These are phyloP conservation scores for Yamadazyma mexicana DNA, from an alignment of 1,139 yeast species.

Conservation along the genomic window DNA sequence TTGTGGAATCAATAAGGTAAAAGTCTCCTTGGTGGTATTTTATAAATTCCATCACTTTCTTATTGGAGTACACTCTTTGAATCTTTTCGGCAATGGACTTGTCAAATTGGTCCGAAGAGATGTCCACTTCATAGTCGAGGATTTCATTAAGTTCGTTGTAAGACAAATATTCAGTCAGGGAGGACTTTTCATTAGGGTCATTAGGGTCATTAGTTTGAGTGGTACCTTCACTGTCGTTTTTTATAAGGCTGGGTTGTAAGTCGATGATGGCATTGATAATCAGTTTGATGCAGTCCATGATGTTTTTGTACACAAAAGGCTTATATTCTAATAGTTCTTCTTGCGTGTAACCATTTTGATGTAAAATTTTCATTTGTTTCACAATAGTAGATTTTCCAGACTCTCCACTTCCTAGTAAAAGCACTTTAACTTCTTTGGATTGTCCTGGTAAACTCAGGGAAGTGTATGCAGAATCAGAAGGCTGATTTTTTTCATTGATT, in stretches of 20 bases:
- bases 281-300: constrained; percentile 64
- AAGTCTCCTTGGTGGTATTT: constrained; percentile 68
- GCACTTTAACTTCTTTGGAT: constrained; percentile 54
- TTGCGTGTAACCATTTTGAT: constrained; percentile 65
- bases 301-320: constrained; percentile 68
- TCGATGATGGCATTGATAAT: constrained; percentile 58
- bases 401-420: constrained; percentile 76
- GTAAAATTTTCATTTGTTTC: constrained; percentile 73
- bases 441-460: not conserved
- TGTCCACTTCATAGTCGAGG: constrained; percentile 47
- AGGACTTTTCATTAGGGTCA: constrained; percentile 4
- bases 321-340: constrained; percentile 66
- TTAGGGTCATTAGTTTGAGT: constrained; percentile 1
- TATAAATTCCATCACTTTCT: constrained; percentile 58
- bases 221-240: constrained; percentile 7
- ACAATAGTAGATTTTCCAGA: constrained; percentile 77
- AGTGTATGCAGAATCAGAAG: not conserved
- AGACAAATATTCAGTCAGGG: constrained; percentile 21
- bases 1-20: constrained; percentile 85
- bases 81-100: constrained; percentile 46
- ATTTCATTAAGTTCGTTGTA: constrained; percentile 49
- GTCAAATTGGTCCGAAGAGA: constrained; percentile 47
- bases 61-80: constrained; percentile 50
- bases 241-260: constrained; percentile 48
- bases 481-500: constrained; percentile 13